Base-by-base conservation (phyloP, 1,139 yeast species). In the Sugiyamaella japonica region DNA sequence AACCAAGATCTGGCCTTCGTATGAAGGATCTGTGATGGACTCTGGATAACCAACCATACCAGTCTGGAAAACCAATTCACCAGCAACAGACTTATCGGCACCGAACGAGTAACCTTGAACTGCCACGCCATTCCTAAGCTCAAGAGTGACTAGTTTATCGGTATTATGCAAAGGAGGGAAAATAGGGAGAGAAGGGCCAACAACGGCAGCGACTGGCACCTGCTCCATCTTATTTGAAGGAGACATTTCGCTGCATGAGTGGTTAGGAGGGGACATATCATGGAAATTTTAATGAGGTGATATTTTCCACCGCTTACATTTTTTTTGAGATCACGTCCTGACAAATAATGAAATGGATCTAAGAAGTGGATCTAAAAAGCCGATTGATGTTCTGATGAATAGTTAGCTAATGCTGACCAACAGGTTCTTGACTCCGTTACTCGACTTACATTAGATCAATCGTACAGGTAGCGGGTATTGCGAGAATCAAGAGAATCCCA, bases 31-130 rank as follows among this genome's bases (percentile, higher is more conserved):
- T 51, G 99, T 91, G 71, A 95, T 83, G 58, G 98, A 86, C 75
- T 95, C 99, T 47, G 99, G 99, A 73, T 95, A 95, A 62, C 99
- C 99, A 65, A 93, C 99, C 99, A 95, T 95, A 78, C 99, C 99
- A 61, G 99, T 95, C 76, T 93, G 99, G 83, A 95, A 95, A 61
- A 95, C 99, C 69, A 93, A 83, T 77, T 95, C 99, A 80, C 99
- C 99, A 58, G 99, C 96, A 56, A 85, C 84, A 36, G 93, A 75
- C 59, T 79, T 83, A 60, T 86, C 86, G 56, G 99, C 97, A 78
- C 99, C 99, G 66, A 95, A 95, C 23, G 99, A 91, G 77, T 89
- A 93, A 75, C 99, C 99, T 76, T 90, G 96, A 65, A 91, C 80
- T 59, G 86, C 84, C 61, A 85, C 75, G 60, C 98, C 98, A 73